Percentiles rank a stretch among this genome's conserved stretches.
phyloP scores from a whole-genome alignment of 495 filamentous ascomycete genomes.

The Schizothecium vesticola region DNA sequence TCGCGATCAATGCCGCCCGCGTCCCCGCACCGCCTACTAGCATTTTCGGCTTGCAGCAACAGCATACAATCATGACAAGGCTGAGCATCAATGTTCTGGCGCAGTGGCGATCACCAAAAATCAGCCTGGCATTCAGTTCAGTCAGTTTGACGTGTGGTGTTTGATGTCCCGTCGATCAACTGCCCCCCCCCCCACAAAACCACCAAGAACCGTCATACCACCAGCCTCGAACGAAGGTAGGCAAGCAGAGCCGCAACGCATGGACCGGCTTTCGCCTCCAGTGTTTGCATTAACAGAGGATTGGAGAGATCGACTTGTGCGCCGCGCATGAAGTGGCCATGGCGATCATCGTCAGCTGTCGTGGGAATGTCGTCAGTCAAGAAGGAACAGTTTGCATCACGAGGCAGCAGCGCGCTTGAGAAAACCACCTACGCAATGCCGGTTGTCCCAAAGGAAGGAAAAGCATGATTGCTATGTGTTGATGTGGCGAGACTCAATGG shows the following conservation, averaged over 20 bases:
- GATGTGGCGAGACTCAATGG: background rate
- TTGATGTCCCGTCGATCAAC: background rate
- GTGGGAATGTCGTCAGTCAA: background rate
- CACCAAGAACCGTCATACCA: background rate
- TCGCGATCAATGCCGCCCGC: background rate
- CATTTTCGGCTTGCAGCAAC: background rate
- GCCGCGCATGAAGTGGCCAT: background rate
- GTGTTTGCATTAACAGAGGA: background rate
- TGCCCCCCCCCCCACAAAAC: background rate
- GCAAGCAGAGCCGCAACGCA: background rate
- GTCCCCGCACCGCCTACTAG: too few species aligned
- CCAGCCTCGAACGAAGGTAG: too few species aligned
- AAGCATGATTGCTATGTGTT: background rate
- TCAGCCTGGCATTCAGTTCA: background rate
- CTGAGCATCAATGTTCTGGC: background rate
- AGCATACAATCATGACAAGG: background rate
- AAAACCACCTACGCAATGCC: background rate
- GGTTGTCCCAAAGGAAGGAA: background rate
- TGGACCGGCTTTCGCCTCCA: background rate
- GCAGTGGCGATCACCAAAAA: background rate
- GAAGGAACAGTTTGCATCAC: background rate
- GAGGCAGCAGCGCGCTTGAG: background rate
- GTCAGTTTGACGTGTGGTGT: background rate
- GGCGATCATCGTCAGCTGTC: background rate
- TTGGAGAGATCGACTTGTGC: background rate